Base-by-base conservation (phyloP, 345 rosid genomes). In the Gynandropsis gynandra region DNA sequence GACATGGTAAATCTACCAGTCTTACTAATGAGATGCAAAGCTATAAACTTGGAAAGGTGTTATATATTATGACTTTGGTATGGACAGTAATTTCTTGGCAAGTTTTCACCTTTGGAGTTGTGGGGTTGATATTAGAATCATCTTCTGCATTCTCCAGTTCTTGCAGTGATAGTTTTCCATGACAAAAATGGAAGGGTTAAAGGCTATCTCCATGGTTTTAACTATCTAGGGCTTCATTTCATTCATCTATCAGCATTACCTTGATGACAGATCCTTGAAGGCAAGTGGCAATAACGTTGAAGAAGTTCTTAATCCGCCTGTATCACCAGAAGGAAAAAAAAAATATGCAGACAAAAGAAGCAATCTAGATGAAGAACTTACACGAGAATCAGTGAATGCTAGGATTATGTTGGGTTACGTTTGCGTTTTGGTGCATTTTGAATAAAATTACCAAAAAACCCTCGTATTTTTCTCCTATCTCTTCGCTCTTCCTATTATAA, bases 181-280 rank as follows among this genome's bases (percentile, higher is more conserved):
- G 89, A 84, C 59, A n/a, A 59, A 62, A 52, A 77, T 84, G 83
- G 70, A 66, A 17, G 64, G 83, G 3, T 36, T 72, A 3, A 84
- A 81, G 62, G 76, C 36, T 17, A 58, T 81, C 38, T 63, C 85
- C 16, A 73, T 79, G 75, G 54, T 70, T 44, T 60, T 83, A 62
- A 81, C 81, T n/a, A 5, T 73, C 0, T 76, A 81, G 83, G 93
- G 83, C 1, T 76, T 80, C 37, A 5, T 75, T 49, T 81, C 79
- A 1, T 76, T 58, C 19, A 69, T 65, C 11, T 84, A 76, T 61
- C 93, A 81, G 66, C 83, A 80, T 2, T 73, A 80, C 57, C 61
- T 78, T 0, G 87, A 80, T 41, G 76, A 67, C 3, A 51, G 10
- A 0, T 36, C 52, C 33, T 44, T 54, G 44, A 54, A 62, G 65